Percentiles rank a stretch among this genome's conserved stretches.
Evolutionary conservation across 2,329 filamentous ascomycete species (phyloP).

Genomic region (Alternaria sp.): DNA sequence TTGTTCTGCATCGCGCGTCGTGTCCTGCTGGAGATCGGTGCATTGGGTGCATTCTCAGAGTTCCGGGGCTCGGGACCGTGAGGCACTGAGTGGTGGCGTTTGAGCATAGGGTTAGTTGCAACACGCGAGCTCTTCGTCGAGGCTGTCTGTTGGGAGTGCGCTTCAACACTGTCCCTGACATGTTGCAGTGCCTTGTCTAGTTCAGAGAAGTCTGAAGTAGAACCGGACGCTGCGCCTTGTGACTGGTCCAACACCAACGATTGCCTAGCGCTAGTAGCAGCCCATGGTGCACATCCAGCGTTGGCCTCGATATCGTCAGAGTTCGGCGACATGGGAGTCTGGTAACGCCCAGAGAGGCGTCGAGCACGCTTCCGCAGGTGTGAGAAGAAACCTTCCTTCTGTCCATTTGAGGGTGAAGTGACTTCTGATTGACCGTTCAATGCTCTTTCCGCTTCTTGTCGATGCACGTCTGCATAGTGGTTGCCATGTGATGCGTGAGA

Average conservation of each 20-base stretch:
- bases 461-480: constrained; percentile 87
- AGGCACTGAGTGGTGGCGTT: constrained; percentile 57
- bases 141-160: constrained; percentile 38
- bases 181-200: constrained; percentile 67
- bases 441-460: constrained; percentile 88
- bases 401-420: constrained; percentile 76
- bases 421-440: constrained; percentile 81
- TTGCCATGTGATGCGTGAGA: constrained; percentile 92
- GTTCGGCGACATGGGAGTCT: constrained; percentile 76
- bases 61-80: constrained; percentile 58
- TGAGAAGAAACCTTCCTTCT: constrained; percentile 97
- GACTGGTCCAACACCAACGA: constrained; percentile 74
- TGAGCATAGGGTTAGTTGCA: constrained; percentile 55
- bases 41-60: constrained; percentile 59
- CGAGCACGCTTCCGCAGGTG: constrained; percentile 93
- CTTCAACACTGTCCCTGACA: constrained; percentile 65
- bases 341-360: constrained; percentile 88
- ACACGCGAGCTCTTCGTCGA: constrained; percentile 44
- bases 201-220: constrained; percentile 62
- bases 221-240: constrained; percentile 55
- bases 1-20: constrained; percentile 75
- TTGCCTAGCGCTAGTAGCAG: constrained; percentile 75
- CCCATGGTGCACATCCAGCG: constrained; percentile 88
- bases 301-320: constrained; percentile 92
- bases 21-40: constrained; percentile 79